Conservation (phyloP, 257 asterid species). For the Solanum appendiculatum region DNA sequence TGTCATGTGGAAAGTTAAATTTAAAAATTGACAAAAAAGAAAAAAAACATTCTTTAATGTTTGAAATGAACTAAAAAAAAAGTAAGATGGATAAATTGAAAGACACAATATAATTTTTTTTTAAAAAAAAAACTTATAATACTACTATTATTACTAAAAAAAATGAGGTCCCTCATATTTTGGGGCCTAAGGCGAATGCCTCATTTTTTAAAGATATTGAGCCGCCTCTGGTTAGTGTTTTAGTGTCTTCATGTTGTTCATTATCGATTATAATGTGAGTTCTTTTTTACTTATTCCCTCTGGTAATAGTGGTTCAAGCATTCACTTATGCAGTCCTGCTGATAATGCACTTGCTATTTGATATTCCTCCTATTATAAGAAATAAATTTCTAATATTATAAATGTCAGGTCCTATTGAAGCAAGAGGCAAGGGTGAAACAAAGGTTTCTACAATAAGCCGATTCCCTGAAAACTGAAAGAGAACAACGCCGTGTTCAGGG, state of each 20-base stretch:
- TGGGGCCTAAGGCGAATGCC: too few relatives aligned
- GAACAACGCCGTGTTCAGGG: conserved; percentile 22
- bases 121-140: too few relatives aligned
- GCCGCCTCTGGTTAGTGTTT: too few relatives aligned
- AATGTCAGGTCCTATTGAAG: conserved; percentile 40
- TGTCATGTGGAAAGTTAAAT: too few relatives aligned
- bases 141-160: too few relatives aligned
- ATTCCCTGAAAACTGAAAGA: conserved; percentile 16
- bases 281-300: not conserved
- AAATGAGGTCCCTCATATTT: too few relatives aligned
- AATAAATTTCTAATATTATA: not conserved
- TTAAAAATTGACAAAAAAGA: too few relatives aligned
- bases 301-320: not conserved
- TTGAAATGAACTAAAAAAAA: too few relatives aligned
- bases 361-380: not conserved
- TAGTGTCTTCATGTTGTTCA: not conserved
- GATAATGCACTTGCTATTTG: not conserved
- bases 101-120: not conserved
- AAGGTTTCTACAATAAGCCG: conserved; percentile 6
- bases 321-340: not conserved
- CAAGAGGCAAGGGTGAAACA: conserved; percentile 51
- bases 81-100: not conserved
- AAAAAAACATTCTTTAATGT: too few relatives aligned
- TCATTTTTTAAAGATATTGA: too few relatives aligned
- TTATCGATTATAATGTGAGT: not conserved